Base-by-base conservation (phyloP, 371 early-diverging fungal genomes). In the Umbelopsis sp. region DNA sequence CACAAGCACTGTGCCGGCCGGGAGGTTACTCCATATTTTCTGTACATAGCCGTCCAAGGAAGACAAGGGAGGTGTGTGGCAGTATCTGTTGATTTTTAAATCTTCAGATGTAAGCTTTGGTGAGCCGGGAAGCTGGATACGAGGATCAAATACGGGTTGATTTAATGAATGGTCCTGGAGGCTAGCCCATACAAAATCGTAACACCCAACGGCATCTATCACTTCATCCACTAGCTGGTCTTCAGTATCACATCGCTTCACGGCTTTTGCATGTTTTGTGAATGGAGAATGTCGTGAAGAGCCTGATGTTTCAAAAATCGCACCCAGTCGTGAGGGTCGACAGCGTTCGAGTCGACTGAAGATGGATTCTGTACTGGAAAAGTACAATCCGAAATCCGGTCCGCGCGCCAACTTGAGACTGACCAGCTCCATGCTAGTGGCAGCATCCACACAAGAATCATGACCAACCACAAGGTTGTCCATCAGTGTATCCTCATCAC, bases 381-480 rank as follows among this genome's bases (percentile, higher is more conserved):
- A 44, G 51, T 74, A 80, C 48, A 73, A 74, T 10, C 89, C 90
- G 70, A 82, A 90, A 6, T 78, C 71, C 9, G 77, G 72, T 0
- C 85, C 86, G 10, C 84, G 77, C 25, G 70, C 50, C 44, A 91
- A 38, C 65, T 88, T 91, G 51, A 87, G 76, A 71, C 85, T 82
- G 51, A 90, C 82, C 4, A 95, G 71, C 63, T 94, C 93, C 70
- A 95, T 71, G 16, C 88, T 84, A 11, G 94, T 86, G 50, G 76
- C 67, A 7, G 94, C 92, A 82, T 95, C 95, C 79, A 93, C 93
- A 20, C 81, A 76, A 44, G 90, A 86, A 75, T 93, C 93, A 80
- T 95, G 95, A 38, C 92, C 93, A 6, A 74, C 20, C 7, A 35
- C 35, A 1, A 12, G 11, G 11, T 35, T 1, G 35, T 12, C 29